Evolutionary conservation across 495 filamentous ascomycete genomes (phyloP).

Genomic region (Neurospora sp.): DNA sequence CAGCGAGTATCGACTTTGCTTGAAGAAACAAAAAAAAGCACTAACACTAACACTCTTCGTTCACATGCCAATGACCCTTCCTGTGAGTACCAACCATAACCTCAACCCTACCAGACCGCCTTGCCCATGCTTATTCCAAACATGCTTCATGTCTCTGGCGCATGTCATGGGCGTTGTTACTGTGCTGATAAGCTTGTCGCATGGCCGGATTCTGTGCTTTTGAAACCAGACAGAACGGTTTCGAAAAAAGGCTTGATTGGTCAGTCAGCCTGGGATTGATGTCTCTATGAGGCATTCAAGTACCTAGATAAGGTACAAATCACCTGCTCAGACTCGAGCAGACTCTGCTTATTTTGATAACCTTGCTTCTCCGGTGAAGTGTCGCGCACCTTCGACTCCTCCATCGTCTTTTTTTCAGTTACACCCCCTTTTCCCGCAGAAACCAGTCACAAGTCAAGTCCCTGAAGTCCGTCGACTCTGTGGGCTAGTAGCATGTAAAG

Average conservation of each 20-base stretch:
- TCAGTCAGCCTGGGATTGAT: background rate
- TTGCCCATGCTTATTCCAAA: background rate
- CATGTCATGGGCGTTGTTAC: background rate
- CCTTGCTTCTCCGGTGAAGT: too few species aligned
- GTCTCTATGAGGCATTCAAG: background rate
- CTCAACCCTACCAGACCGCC: background rate
- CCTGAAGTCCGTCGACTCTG: background rate
- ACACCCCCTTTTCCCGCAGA: background rate
- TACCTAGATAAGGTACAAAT: background rate
- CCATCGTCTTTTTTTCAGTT: background rate
- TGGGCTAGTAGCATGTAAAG: background rate
- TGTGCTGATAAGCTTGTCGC: background rate
- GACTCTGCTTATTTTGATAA: background rate
- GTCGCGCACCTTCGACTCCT: background rate
- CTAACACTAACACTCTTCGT: too few species aligned
- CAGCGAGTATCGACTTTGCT: background rate
- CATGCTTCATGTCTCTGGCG: background rate
- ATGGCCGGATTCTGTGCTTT: background rate
- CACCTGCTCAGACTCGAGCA: background rate
- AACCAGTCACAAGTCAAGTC: background rate
- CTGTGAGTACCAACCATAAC: background rate
- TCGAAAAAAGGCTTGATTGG: background rate
- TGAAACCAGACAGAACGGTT: background rate
- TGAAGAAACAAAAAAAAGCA: background rate
- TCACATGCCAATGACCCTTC: background rate